Conservation (phyloP, 345 rosid genomes). For the Lepidium didymum region DNA sequence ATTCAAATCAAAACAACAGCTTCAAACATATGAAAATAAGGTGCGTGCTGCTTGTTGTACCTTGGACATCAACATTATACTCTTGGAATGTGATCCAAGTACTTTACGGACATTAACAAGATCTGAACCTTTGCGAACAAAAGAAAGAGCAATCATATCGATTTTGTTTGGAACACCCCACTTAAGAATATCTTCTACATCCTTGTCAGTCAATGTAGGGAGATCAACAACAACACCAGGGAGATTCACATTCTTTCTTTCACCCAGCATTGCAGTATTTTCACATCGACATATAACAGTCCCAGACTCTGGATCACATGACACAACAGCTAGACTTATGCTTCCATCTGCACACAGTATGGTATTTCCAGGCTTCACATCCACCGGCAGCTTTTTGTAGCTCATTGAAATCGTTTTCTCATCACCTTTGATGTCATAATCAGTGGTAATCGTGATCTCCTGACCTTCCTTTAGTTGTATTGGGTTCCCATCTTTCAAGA, state of each 20-base stretch:
- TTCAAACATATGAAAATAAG: neutral
- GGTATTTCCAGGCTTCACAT: slow-evolving; percentile 57
- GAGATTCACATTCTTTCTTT: slow-evolving; percentile 55
- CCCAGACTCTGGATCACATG: slow-evolving; percentile 53
- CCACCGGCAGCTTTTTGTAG: slow-evolving; percentile 63
- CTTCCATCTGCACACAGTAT: slow-evolving; percentile 76
- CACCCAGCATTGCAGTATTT: slow-evolving; percentile 46
- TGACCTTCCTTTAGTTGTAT: slow-evolving; percentile 47
- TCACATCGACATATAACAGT: slow-evolving; percentile 50
- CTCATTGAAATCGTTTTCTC: slow-evolving; percentile 64
- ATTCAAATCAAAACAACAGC: neutral
- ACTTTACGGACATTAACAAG: slow-evolving; percentile 45
- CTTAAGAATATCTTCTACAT: slow-evolving; percentile 43
- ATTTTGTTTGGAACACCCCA: slow-evolving; percentile 53
- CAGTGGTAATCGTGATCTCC: slow-evolving; percentile 49
- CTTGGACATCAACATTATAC: slow-evolving; percentile 26
- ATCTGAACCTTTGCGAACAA: slow-evolving; percentile 53
- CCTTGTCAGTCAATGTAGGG: slow-evolving; percentile 51
- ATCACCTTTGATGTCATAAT: slow-evolving; percentile 59
- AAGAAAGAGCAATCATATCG: slow-evolving; percentile 49
- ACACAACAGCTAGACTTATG: slow-evolving; percentile 47
- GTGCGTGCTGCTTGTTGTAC: neutral
- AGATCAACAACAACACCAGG: slow-evolving; percentile 55
- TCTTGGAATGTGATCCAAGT: slow-evolving; percentile 37
- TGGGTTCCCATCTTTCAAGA: slow-evolving; percentile 35